A percentile compares a stretch with the other conserved stretches of the same genome.
Evolutionary conservation across 345 rosid species (phyloP).

Genomic region (Syzygium aromaticum): DNA sequence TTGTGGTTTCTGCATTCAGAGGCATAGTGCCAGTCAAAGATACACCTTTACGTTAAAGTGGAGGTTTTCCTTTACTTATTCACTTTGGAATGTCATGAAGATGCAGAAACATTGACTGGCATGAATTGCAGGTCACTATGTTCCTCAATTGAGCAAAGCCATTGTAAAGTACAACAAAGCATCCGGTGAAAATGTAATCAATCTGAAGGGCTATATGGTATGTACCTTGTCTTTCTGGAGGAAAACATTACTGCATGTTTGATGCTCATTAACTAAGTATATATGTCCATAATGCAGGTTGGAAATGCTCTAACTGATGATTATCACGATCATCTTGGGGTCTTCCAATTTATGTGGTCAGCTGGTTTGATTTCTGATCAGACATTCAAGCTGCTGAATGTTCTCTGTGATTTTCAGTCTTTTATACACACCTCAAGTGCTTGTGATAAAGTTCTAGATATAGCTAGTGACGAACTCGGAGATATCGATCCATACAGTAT

Average conservation of each 20-base stretch:
- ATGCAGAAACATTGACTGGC: not conserved
- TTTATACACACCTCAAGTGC: conserved; percentile 57
- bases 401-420: conserved; percentile 58
- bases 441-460: conserved; percentile 42
- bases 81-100: not conserved
- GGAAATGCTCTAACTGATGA: conserved; percentile 94
- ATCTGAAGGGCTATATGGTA: conserved; percentile 94
- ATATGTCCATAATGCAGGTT: conserved; percentile 42
- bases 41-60: not conserved
- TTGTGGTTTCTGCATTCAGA: not conserved
- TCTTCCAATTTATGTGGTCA: conserved; percentile 80
- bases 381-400: conserved; percentile 55
- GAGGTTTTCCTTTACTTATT: not conserved
- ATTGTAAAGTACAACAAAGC: conserved; percentile 52
- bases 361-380: conserved; percentile 86
- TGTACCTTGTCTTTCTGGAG: not conserved
- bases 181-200: conserved; percentile 30
- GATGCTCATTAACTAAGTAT: conserved; percentile 1
- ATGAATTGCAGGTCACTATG: conserved; percentile 66
- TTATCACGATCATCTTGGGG: conserved; percentile 67
- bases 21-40: not conserved
- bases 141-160: conserved; percentile 87
- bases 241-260: not conserved
- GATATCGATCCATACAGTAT: conserved; percentile 86
- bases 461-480: conserved; percentile 63